A percentile compares a stretch with the other conserved stretches of the same genome.
Evolutionary conservation across 768 basidiomycete genomes (phyloP).

Genomic region (Piloderma croceum): DNA sequence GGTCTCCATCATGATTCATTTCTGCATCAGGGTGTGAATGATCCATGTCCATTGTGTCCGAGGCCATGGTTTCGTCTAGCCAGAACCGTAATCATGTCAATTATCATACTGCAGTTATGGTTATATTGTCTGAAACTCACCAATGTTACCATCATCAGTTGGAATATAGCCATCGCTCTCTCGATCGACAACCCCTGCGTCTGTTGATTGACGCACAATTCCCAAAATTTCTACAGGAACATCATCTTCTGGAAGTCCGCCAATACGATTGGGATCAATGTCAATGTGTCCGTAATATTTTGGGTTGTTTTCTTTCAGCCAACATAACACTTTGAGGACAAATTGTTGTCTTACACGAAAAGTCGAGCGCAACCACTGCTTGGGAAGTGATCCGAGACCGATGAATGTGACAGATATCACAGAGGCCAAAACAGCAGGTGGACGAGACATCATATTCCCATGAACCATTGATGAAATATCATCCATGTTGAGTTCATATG

Average conservation of each 20-base stretch:
- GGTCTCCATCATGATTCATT: too few relatives aligned
- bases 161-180: constrained; percentile 27
- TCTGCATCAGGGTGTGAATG: too few relatives aligned
- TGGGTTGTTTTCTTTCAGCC: constrained; percentile 33
- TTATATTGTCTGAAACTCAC: too few relatives aligned
- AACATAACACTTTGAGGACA: constrained; percentile 27
- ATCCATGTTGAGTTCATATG: constrained; percentile 21
- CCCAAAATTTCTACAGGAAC: constrained; percentile 25
- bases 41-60: too few relatives aligned
- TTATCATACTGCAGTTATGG: too few relatives aligned
- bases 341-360: constrained; percentile 28
- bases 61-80: too few relatives aligned
- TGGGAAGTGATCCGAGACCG: constrained; percentile 22
- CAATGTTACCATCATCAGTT: constrained; percentile 5
- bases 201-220: constrained; percentile 13
- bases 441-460: constrained; percentile 31
- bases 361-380: constrained; percentile 19
- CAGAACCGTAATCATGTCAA: too few relatives aligned
- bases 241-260: constrained; percentile 26
- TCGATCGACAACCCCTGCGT: constrained; percentile 9
- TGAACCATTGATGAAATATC: constrained; percentile 27
- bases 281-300: constrained; percentile 26
- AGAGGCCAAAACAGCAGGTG: constrained; percentile 22
- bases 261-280: constrained; percentile 16
- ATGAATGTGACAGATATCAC: constrained; percentile 32